Evolutionary conservation across 768 basidiomycete species (phyloP), one percentile per base, ranked within the genome.

Genomic region (Goffeauzyma gilvescens): DNA sequence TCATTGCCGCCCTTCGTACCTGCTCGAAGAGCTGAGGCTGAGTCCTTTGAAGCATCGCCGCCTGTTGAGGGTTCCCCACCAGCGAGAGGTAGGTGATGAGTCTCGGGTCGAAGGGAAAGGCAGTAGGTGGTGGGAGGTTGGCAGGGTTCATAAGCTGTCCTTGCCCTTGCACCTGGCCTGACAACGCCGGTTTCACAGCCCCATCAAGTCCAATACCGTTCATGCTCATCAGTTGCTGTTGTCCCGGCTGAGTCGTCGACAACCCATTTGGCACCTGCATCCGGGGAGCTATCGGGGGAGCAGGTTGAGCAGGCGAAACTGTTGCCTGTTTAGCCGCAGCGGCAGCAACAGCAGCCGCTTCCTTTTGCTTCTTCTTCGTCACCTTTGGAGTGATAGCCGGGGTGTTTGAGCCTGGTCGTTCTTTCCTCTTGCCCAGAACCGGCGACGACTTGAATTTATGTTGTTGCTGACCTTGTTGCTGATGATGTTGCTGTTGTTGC

Each of bases 71-170:
- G 7, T 51, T 47, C 22, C 53, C 41, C n/a, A 48, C 40, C 5
- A 53, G 13, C 7, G 47, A 33, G 18, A 57, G 27, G 25, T 49
- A 46, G 3, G 48, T 28, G 2, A 60, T 28, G 9, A 60, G 44
- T 6, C 57, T 41, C 6, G 49, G 53, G 44, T 63, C 57, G 41
- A 63, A 63, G 0, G 61, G 61, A 42, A 60, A 60, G 25, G 53
- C 54, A 18, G 10, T 15, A 12, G 15, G 20, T 15, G 34, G 41
- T 2, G 34, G 34, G 15, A 20, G 35, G 18, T 28, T 5, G 3
- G 34, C 22, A 17, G 41, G 8, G 8, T 21, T 26, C 17, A 46
- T 53, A 43, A 27, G 27, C 6, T 17, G 32, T 7, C 32, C 22
- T 9, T n/a, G 34, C 13, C 12, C 6, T 13, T 24, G 1, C 47